Conservation (phyloP, 1,284 basidiomycete species). For the Malassezia restricta region DNA sequence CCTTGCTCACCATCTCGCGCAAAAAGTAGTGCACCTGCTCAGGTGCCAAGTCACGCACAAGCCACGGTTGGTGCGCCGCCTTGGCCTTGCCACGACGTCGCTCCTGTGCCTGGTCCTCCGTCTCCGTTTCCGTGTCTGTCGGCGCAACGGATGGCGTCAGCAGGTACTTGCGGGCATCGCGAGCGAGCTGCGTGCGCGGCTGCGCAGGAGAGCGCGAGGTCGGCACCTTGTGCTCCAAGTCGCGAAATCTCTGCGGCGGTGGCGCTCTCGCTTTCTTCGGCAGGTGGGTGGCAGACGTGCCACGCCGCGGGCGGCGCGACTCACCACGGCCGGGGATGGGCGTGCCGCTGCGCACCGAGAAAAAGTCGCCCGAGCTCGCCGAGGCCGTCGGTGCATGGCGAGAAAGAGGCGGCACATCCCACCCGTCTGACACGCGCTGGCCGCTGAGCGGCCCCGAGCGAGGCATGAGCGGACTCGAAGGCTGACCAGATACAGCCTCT, state of each 20-base stretch:
- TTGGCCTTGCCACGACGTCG: not conserved
- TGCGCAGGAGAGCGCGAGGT: not conserved
- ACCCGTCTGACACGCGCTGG: not conserved
- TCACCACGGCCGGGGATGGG: not conserved
- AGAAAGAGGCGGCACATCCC: not conserved
- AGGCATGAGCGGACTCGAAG: conserved; percentile 12
- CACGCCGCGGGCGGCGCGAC: not conserved
- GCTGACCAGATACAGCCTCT: conserved; percentile 6
- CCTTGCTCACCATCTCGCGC: conserved; percentile 25
- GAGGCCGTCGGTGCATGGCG: not conserved
- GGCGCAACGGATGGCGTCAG: conserved; percentile 16
- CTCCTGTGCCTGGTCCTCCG: not conserved
- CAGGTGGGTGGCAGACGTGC: not conserved
- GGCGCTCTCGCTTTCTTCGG: not conserved
- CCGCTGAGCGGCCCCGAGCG: conserved; percentile 13
- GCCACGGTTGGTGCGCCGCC: conserved; percentile 18
- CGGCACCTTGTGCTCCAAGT: conserved; percentile 10
- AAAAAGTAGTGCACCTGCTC: conserved; percentile 38
- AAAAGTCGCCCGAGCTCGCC: not conserved
- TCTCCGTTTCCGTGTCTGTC: conserved; percentile 7
- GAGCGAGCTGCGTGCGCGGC: not conserved
- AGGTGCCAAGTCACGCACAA: conserved; percentile 23
- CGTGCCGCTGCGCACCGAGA: not conserved
- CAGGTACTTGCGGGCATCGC: conserved; percentile 5
- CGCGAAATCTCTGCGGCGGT: conserved; percentile 1